Evolutionary conservation across 108 stramenopile species (phyloP).

Genomic region (Halocafeteria seosinensis): DNA sequence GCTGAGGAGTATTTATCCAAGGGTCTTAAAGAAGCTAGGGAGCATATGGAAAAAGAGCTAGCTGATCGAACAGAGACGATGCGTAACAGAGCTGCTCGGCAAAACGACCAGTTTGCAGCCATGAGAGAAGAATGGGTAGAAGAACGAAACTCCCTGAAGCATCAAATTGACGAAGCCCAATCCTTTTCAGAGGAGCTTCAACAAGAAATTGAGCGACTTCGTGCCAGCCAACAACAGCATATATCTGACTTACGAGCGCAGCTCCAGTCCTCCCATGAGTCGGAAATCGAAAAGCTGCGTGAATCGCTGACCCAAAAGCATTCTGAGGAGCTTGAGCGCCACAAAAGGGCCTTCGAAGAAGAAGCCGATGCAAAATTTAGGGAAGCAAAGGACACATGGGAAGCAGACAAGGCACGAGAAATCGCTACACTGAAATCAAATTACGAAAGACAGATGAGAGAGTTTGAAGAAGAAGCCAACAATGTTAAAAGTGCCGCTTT

Average conservation of each 20-base stretch:
- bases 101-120: not conserved
- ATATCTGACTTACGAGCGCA: not conserved
- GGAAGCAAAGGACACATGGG: not conserved
- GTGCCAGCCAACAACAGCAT: not conserved
- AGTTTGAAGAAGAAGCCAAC: not conserved
- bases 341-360: not conserved
- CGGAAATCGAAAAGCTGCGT: not conserved
- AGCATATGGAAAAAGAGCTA: not conserved
- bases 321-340: not conserved
- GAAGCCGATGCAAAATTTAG: not conserved
- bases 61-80: not conserved
- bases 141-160: not conserved
- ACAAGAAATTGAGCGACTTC: not conserved
- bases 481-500: not conserved
- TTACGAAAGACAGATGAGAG: not conserved
- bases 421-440: not conserved
- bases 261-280: not conserved
- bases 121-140: not conserved
- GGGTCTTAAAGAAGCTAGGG: not conserved
- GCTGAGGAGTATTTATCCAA: not conserved
- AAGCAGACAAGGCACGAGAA: not conserved
- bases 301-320: not conserved
- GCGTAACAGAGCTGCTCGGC: not conserved
- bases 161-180: not conserved
- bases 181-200: not conserved